These are phyloP conservation scores for Trichoderma polysporum DNA, from an alignment of 2,329 filamentous ascomycete genomes.

Conservation along the genomic window DNA sequence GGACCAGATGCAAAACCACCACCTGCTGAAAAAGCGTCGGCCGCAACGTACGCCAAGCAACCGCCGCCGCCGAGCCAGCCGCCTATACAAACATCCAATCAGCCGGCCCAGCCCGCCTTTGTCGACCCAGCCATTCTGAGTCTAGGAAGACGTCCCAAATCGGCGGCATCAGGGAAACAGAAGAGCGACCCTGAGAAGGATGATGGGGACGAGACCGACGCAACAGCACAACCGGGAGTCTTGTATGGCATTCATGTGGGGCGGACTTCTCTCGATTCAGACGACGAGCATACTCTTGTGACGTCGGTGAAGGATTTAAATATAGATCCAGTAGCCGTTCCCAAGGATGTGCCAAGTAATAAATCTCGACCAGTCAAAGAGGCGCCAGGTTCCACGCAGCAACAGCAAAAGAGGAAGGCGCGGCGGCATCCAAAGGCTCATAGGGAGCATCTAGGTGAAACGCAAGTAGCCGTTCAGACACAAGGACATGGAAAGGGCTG, in stretches of 20 bases:
- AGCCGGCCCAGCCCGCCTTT: slow-evolving; percentile 49
- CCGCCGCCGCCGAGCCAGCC: not conserved
- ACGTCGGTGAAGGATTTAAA: slow-evolving; percentile 31
- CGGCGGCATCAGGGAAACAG: slow-evolving; percentile 24
- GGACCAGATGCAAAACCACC: slow-evolving; percentile 27
- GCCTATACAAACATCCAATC: not conserved
- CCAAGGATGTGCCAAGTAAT: not conserved
- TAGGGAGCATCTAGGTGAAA: slow-evolving; percentile 31
- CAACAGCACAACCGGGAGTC: slow-evolving; percentile 5
- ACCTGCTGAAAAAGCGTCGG: slow-evolving; percentile 20
- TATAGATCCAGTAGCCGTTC: slow-evolving; percentile 20
- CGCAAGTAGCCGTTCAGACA: slow-evolving; percentile 27
- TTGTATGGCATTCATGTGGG: slow-evolving; percentile 13
- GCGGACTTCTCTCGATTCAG: slow-evolving; percentile 15
- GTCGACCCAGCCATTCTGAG: slow-evolving; percentile 83
- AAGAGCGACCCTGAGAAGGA: slow-evolving; percentile 19
- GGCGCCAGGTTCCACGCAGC: slow-evolving; percentile 19
- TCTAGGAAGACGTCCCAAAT: slow-evolving; percentile 49
- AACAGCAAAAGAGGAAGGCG: slow-evolving; percentile 35
- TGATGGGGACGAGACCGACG: not conserved
- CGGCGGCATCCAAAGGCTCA: slow-evolving; percentile 36
- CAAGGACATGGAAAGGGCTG: slow-evolving; percentile 53
- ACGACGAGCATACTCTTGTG: slow-evolving; percentile 27
- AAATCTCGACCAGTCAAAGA: slow-evolving; percentile 20
- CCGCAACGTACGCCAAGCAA: slow-evolving; percentile 28